A percentile compares a stretch with the other conserved stretches of the same genome.
phyloP scores from a whole-genome alignment of 2,329 filamentous ascomycete species.

The Aspergillus piperis region DNA sequence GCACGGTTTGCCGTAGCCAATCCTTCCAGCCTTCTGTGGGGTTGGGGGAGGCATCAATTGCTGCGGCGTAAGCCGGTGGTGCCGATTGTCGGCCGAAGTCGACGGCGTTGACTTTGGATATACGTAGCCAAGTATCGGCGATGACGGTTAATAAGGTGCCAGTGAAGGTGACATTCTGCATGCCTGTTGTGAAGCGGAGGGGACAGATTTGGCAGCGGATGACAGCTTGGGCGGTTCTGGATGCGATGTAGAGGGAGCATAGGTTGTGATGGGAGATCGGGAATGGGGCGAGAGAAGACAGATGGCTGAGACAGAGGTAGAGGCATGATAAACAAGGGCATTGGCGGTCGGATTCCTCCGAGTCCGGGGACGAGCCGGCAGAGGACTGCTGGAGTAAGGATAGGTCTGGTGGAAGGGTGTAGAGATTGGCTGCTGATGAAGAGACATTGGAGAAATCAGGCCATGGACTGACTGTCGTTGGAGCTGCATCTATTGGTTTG shows the following conservation, averaged over 20 bases:
- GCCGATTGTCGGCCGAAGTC: constrained; percentile 40
- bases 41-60: constrained; percentile 27
- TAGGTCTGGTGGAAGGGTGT: not conserved
- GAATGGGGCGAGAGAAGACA: constrained; percentile 45
- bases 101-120: constrained; percentile 38
- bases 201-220: constrained; percentile 48
- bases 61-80: constrained; percentile 33
- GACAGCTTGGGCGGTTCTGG: constrained; percentile 43
- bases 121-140: constrained; percentile 46
- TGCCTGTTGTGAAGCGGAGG: constrained; percentile 41
- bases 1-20: constrained; percentile 43
- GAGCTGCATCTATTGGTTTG: constrained; percentile 28
- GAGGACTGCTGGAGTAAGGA: constrained; percentile 6
- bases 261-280: constrained; percentile 46
- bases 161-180: constrained; percentile 51
- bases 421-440: constrained; percentile 14
- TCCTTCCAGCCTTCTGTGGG: constrained; percentile 36
- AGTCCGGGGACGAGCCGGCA: constrained; percentile 26
- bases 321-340: constrained; percentile 46
- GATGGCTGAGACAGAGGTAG: constrained; percentile 47
- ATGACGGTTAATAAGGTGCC: constrained; percentile 48
- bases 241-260: constrained; percentile 45
- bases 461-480: constrained; percentile 38
- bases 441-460: constrained; percentile 45
- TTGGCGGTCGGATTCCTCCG: constrained; percentile 25